Evolutionary conservation across 805 yeast species (phyloP), one percentile per base, ranked within the genome.

Genomic region (Saturnispora sekii): DNA sequence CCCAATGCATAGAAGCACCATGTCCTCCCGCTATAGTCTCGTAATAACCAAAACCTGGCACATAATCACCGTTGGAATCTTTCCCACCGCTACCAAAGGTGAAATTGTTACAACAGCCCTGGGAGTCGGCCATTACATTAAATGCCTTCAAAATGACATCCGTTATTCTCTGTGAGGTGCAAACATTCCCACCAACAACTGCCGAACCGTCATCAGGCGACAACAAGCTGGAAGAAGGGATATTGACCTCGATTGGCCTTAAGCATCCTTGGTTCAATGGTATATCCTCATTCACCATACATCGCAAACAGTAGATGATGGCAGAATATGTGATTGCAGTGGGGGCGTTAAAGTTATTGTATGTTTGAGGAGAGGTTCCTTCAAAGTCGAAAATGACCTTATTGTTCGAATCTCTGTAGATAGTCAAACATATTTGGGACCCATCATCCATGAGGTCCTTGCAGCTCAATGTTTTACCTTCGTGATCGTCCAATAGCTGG

Each of bases 1-100:
- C 65, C 89, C 94, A 87, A 2, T 79, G 78, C 1, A 82, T 75
- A 51, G 76, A 75, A 2, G 97, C 97, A 41, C 97, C 97, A 37
- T 88, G 84, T 1, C 97, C 97, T 48, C 97, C 97, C 47, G 95
- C 93, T 48, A 89, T 87, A 0, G 97, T 89, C 60, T 88, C 96
- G 60, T 88, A 88, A 61, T 88, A 88, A 0, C 96, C 96, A 61
- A 86, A 87, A 0, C 89, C 87, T 46, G 73, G 70, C 8, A 70
- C 63, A 62, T 71, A 67, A 49, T 76, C 56, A 58, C 79, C 67
- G 63, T 70, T 58, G 52, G 73, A 54, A 10, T 63, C 65, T 47
- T 74, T 73, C 39, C 87, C 90, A 49, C 81, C 85, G 26, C 74
- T 76, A 18, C 97, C 97, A 67, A 89, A 90, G 0, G 96, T 89